Evolutionary conservation across 805 yeast species (phyloP), one percentile per base, ranked within the genome.

Genomic region (Vanderwaltozyma verrucispora): DNA sequence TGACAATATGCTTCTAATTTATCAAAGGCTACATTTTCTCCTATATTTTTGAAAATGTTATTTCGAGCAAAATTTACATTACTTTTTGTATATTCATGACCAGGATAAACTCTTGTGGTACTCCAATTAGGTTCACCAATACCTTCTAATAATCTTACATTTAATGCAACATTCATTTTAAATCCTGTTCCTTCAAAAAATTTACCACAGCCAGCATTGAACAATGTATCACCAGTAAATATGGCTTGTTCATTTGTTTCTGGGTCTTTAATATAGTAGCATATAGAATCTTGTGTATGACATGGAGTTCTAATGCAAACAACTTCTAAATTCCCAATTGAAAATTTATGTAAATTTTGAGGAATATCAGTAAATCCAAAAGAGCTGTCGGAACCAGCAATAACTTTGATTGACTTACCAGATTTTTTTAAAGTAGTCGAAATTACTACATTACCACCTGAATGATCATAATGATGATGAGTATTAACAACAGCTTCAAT

Each of bases 251-350:
- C 74, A 28, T 68, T 70, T 1, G 88, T 75, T 14, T 56, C 49
- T 0, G 39, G 33, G 54, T 92, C 97, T 33, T 65, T 64, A 0
- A 74, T 86, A 49, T 60, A 82, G 61, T 85, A 92, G 54, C 96
- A 88, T 42, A 92, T 83, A 3, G 95, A 85, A 61, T 92, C 98
- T 60, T 82, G 92, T 0, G 98, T 92, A 59, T 92, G 98, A 55
- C 98, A 92, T 4, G 98, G 98, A 0, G 98, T 92, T 61, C 88
- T 89, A 28, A 89, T 65, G 1, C 96, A 94, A 2, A 78, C 75
- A 35, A 92, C 72, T 14, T 74, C 68, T 35, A 89, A 54, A 44
- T 70, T 59, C 4, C 58, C 58, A 37, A 57, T 30, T n/a, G 40
- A 33, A 28, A 41, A 50, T 30, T 67, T 63, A 4, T 96, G 95